These are phyloP conservation scores for Colletotrichum lini DNA, from an alignment of 2,329 filamentous ascomycete species.

Conservation along the genomic window DNA sequence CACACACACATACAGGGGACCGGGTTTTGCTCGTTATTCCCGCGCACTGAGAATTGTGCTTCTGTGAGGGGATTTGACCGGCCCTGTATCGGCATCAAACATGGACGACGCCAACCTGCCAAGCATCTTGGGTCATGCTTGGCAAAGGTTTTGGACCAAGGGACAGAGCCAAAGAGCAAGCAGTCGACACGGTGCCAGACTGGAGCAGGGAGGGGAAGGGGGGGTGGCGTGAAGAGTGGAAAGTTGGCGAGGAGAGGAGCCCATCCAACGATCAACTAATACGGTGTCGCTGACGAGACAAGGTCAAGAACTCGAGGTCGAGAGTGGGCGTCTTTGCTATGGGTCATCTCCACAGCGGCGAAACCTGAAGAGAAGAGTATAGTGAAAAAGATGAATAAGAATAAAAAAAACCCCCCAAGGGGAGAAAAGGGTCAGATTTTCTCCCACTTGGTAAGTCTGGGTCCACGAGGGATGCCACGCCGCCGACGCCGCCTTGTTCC, in stretches of 20 bases:
- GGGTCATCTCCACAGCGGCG: not conserved
- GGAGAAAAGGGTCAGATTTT: no score
- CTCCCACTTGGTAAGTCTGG: not conserved
- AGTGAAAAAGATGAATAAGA: no score
- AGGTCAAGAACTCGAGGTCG: not conserved
- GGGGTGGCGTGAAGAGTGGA: not conserved
- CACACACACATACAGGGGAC: not conserved
- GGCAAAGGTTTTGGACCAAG: conserved; percentile 2
- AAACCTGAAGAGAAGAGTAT: not conserved
- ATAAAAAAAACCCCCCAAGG: no score
- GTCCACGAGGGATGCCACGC: not conserved
- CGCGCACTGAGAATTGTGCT: not conserved
- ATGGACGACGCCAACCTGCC: conserved; percentile 11
- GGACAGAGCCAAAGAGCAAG: not conserved
- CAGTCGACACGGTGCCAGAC: not conserved
- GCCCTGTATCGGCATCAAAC: not conserved
- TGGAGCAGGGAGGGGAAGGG: not conserved
- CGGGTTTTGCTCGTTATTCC: not conserved
- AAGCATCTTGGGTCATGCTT: conserved; percentile 10
- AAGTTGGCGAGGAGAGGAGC: conserved; percentile 4
- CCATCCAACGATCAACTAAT: conserved; percentile 5
- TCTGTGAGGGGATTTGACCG: not conserved
- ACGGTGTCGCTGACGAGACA: conserved; percentile 13
- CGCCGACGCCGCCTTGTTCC: not conserved
- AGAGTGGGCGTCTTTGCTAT: conserved; percentile 6